Evolutionary conservation across 2,329 filamentous ascomycete species (phyloP).

Genomic region (Xylariales sp.): DNA sequence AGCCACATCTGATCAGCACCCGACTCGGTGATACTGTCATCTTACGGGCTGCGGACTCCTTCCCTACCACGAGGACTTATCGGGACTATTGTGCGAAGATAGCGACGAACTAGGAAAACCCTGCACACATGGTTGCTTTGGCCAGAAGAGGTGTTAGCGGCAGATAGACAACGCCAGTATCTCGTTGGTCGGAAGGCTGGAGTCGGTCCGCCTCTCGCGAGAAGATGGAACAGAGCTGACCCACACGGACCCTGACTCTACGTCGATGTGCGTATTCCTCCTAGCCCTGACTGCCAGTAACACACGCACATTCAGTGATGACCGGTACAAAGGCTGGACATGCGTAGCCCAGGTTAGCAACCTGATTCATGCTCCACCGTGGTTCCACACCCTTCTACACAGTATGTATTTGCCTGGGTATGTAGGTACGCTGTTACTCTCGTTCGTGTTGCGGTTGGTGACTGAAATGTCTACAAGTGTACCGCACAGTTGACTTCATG

Average conservation of each 20-base stretch:
- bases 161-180: background rate
- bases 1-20: constrained; percentile 2
- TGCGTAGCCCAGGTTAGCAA: background rate
- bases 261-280: constrained; percentile 3
- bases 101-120: background rate
- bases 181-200: constrained; percentile 3
- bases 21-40: constrained; percentile 1
- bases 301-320: background rate
- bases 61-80: constrained; percentile 1
- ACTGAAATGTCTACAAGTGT: background rate
- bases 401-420: background rate
- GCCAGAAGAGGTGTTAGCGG: too few species aligned
- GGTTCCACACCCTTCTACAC: constrained; percentile 8
- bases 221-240: background rate
- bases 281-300: background rate
- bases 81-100: background rate
- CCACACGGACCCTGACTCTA: background rate
- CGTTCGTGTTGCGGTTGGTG: background rate
- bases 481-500: background rate
- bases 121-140: too few species aligned
- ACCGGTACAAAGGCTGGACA: constrained; percentile 1
- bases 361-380: constrained; percentile 8
- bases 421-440: background rate
- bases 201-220: background rate
- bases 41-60: constrained; percentile 2